These are phyloP conservation scores for Solanum lycopersicoides DNA, from an alignment of 257 asterid genomes.

Conservation along the genomic window DNA sequence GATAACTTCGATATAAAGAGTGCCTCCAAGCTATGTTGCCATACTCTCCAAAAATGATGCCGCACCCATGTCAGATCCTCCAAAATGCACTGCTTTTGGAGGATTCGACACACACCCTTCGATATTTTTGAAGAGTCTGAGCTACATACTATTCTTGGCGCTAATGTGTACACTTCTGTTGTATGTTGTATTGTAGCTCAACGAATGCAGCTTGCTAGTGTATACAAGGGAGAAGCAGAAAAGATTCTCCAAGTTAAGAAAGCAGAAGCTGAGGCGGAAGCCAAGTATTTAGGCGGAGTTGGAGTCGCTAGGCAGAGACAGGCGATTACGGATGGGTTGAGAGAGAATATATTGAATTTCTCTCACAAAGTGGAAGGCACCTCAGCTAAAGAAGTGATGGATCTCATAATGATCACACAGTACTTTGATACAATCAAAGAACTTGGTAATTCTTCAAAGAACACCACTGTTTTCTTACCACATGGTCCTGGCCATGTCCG, in stretches of 20 bases:
- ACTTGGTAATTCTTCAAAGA: constrained; percentile 77
- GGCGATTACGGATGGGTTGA: constrained; percentile 87
- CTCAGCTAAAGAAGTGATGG: constrained; percentile 93
- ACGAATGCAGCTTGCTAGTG: constrained; percentile 94
- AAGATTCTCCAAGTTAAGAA: constrained; percentile 75
- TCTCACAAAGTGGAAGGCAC: constrained; percentile 83
- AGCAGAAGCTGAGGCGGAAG: constrained; percentile 94
- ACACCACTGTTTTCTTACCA: constrained; percentile 84
- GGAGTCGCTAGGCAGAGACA: constrained; percentile 97
- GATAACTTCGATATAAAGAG: background rate
- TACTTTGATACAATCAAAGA: constrained; percentile 93
- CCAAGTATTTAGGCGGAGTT: constrained; percentile 95
- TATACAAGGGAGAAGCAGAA: constrained; percentile 95
- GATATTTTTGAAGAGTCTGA: background rate
- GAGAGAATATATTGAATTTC: constrained; percentile 87
- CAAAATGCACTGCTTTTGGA: background rate
- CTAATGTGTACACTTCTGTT: background rate
- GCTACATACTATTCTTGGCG: background rate
- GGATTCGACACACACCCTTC: background rate
- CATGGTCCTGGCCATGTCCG: constrained; percentile 97
- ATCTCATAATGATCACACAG: constrained; percentile 91
- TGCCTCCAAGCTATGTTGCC: background rate
- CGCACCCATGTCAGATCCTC: background rate
- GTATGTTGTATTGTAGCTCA: constrained; percentile 46
- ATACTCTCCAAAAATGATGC: background rate